Evolutionary conservation across 805 yeast genomes (phyloP), one percentile per base, ranked within the genome.

Genomic region (Hanseniaspora taiwanica): DNA sequence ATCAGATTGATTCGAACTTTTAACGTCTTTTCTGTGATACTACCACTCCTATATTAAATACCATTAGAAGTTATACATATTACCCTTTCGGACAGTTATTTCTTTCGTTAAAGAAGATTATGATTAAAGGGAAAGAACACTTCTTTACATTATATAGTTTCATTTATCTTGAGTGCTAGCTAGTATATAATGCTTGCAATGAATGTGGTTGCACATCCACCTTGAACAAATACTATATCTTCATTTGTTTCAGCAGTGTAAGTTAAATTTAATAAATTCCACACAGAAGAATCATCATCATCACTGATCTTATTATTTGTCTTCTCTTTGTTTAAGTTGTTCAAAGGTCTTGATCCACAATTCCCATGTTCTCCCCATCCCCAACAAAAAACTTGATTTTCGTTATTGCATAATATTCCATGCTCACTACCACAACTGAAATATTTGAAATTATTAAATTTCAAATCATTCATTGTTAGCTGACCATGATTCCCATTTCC

Each of bases 321-420:
- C 35, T 5, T 17, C 27, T n/a, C 24, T 27, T 13, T 6, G 7
- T 4, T n/a, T n/a, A 24, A 19, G 14, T 27, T 36, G 10, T 24
- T 17, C 13, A 27, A 21, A 12, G 25, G 20, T 2, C 25, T 14
- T 6, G 6, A 38, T 0, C 95, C 94, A 60, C 97, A 89, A 54
- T 89, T 89, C 0, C 98, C 98, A 58, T 89, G 98, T 53, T 91
- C 97, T 12, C 96, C 96, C 98, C 98, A 89, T 1, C 98, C 98
- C 97, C 97, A 91, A 2, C 87, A 70, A 40, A 53, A 62, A 0
- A 86, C 78, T 7, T 42, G 38, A 31, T 57, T 48, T 6, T 32
- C 29, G 8, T 27, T 24, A 6, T 35, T 14, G 8, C n/a, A 6
- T 2, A 1, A 37, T 10, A 86, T 50, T 0, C 91, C 93, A 57